Conservation (phyloP, 1,139 yeast species). For the Nakaseomyces glabratus region DNA sequence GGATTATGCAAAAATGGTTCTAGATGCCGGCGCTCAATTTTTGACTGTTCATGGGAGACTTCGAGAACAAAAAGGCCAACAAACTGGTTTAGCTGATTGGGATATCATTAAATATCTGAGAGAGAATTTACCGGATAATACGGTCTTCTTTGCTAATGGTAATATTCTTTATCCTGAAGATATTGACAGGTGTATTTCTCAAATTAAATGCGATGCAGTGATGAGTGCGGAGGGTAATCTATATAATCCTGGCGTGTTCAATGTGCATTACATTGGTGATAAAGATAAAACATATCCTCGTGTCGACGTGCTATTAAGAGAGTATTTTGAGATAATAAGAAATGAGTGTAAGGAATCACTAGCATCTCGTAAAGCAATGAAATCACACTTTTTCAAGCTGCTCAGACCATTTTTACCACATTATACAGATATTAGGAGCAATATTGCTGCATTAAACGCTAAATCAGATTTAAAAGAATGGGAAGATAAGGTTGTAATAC, state of each 20-base stretch:
- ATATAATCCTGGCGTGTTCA: slow-evolving; percentile 86
- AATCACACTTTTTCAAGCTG: slow-evolving; percentile 85
- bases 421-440: slow-evolving; percentile 69
- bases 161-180: slow-evolving; percentile 82
- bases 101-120: slow-evolving; percentile 60
- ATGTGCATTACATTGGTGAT: slow-evolving; percentile 31
- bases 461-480: slow-evolving; percentile 46
- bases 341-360: slow-evolving; percentile 42
- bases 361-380: slow-evolving; percentile 78
- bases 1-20: slow-evolving; percentile 83
- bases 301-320: slow-evolving; percentile 73
- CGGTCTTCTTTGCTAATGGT: slow-evolving; percentile 91
- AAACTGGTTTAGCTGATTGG: slow-evolving; percentile 96
- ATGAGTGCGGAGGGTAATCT: slow-evolving; percentile 97
- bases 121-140: slow-evolving; percentile 70
- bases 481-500: slow-evolving; percentile 52
- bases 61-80: slow-evolving; percentile 94
- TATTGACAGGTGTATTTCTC: slow-evolving; percentile 53
- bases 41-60: slow-evolving; percentile 93
- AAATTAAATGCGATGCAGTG: slow-evolving; percentile 73
- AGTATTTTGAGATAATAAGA: slow-evolving; percentile 79
- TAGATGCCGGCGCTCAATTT: slow-evolving; percentile 91
- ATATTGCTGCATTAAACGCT: slow-evolving; percentile 47
- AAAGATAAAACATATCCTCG: slow-evolving; percentile 70
- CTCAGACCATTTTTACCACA: slow-evolving; percentile 66